Evolutionary conservation across 768 basidiomycete genomes (phyloP), one percentile per base, ranked within the genome.

Genomic region (Leccinellum luteum): DNA sequence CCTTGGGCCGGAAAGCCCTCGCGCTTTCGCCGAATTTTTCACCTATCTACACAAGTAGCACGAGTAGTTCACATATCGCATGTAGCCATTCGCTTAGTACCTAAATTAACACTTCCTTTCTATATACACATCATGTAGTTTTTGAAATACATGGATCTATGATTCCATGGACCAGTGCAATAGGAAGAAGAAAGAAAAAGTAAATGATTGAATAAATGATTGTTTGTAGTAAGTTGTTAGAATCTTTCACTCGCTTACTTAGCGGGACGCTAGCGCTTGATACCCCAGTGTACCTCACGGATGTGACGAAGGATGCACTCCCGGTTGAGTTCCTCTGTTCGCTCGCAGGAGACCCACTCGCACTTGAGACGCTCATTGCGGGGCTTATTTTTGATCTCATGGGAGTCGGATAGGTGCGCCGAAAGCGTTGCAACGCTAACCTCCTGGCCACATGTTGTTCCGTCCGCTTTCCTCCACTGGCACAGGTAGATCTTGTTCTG

Each of bases 291-390:
- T 0, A 60, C 54, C 28, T 69, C 68, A 0, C 61, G 44, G 1
- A 60, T 15, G 3, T 70, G 68, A 1, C 68, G 21, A 25, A 48
- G 28, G n/a, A 69, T 66, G 8, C 64, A 60, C 43, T 68, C 59
- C 2, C 68, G 66, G 8, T 68, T 70, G 48, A 38, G 1, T 34
- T 48, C 1, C 6, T n/a, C 48, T 38, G 12, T 44, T 25, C 3
- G 27, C 41, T 14, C 51, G 12, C 66, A 67, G 4, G 30, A 54
- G 9, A 4, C 38, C 65, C 67, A 68, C 0, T 27, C 7, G 23
- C 68, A 69, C 1, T 6, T 43, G 1, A 17, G 57, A 1, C 0
- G 25, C 1, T 0, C 0, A 27, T n/a, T 1, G 7, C 66, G 66
- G 31, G 38, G 0, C 51, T 14, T 54, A 0, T 60, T 47, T 25